Base-by-base conservation (phyloP, 2,329 filamentous ascomycete species). In the Ophiostoma pallidulum region DNA sequence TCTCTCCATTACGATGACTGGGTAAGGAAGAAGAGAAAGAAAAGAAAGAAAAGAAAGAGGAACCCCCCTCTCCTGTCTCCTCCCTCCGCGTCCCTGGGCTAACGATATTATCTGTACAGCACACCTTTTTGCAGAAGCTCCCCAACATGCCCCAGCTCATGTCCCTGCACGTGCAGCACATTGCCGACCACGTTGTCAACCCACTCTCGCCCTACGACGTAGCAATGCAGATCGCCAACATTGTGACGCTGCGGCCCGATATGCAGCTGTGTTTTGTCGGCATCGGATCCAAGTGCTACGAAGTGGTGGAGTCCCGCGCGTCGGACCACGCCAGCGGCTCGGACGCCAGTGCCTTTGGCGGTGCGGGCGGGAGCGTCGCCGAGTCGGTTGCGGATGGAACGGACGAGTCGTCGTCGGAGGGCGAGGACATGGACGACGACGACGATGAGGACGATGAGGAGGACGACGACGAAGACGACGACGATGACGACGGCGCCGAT, bases 221-320 rank as follows among this genome's bases (percentile, higher is more conserved):
- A 26, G 86, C 84, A 0, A 68, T 86, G 52, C 84, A 90, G 59
- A 76, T 91, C 40, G 74, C 89, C 28, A 84, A 91, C 60, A 85
- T 90, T 39, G 80, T 91, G 46, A 80, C 83, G 12, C 69, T 92
- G 14, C 75, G 84, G 4, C 83, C 84, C 0, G 84, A 90, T 56
- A 76, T 90, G 22, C 80, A 83, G 58, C 71, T 92, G 13, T 86
- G 81, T 62, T 91, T 90, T 59, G 74, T 91, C 56, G 87, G 83
- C 16, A 77, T 92, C 46, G 73, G 74, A n/a, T 70, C 69, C 35
- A 90, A 89, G 62, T 92, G 87, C 63, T 92, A 86, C 58, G 86
- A 92, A 61, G 84, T 92, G 28, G 65, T 89, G 8, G 86, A 92
- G 61, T 73, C 72, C 66, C 3, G 70, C 67, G 12, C 66, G 67